Base-by-base conservation (phyloP, 2,329 filamentous ascomycete genomes). In the Fusarium caatingaense region DNA sequence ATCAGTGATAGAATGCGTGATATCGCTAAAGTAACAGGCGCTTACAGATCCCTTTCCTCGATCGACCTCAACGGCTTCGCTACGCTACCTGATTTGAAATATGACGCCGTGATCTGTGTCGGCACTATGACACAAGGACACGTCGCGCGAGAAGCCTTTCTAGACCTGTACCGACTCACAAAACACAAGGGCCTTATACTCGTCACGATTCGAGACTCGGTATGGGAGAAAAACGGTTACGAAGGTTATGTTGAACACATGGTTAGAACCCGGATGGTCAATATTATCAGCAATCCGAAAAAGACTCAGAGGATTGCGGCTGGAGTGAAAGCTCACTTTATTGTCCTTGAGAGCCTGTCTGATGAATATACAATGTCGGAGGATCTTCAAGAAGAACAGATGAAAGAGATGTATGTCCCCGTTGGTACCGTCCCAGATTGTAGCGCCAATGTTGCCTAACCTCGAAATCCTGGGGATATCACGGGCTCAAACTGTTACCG, bases 41-140 rank as follows among this genome's bases (percentile, higher is more conserved):
- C 78, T 5, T 87, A 87, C 66, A 74, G 77, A 5, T 73, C 78
- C 8, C 75, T 87, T 4, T 18, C 16, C 8, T 34, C 16, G 32
- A 34, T 18, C 9, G 32, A 34, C 16, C 32, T 34, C 32, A 16
- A 1, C 16, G 16, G 8, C 16, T 18, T 16, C 10, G 32, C 32
- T 18, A 34, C 16, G 5, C 8, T 34, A 18, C 32, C 16, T 18
- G 32, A 2, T 77, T 87, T 6, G 72, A 78, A 2, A 71, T 76
- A 15, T 56, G 85, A 86, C 30, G 79, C 81, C 3, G 78, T 87
- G 3, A 80, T 81, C 1, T 87, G 85, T 71, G 81, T 82, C 15
- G 85, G 85, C 8, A 86, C 84, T 3, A 83, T 87, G 66, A 87
- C 85, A 0, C 78, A 82, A 42, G 85, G 83, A 1, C 85, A 87